Base-by-base conservation (phyloP, 2,329 filamentous ascomycete species). In the Sporothrix brasiliensis region DNA sequence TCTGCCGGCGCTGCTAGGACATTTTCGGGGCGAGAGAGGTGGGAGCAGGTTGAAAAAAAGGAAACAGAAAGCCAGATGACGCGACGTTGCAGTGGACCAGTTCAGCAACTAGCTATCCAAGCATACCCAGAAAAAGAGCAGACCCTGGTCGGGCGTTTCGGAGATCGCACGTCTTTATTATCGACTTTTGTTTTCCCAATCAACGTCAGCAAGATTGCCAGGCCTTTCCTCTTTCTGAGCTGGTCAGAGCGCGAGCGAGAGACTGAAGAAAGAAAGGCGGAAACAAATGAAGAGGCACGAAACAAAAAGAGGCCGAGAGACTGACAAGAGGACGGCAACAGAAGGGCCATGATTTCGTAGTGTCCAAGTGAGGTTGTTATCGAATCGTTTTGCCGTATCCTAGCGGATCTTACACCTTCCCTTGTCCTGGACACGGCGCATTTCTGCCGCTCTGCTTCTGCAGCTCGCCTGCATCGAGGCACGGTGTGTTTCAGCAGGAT, bases 31-130 rank as follows among this genome's bases (percentile, higher is more conserved):
- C 56, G 56, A 60, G 56, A 60, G 30, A 9, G 19, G 24, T 24
- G 30, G 11, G 50, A 27, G 5, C 11, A 49, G 34, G 67, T 30
- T 19, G 21, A n/a, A 69, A n/a, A 27, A 41, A n/a, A 49, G 44
- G 9, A 47, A 50, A 67, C 52, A 21, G 21, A 67, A 19, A n/a
- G 47, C n/a, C 34, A 63, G 44, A 56, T 71, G 69, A 71, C 69
- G 66, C 69, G 69, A 71, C 66, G 66, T 68, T 65, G 66, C 56
- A 68, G 47, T 54, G 65, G 60, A 39, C 39, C 63, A 49, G 54
- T 21, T n/a, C 50, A 27, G n/a, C 19, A 21, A 7, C 6, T 47
- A 21, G 3, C 6, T 47, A 30, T 7, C 52, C 60, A 6, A 19
- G 54, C 27, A 53, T 21, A 34, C 24, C 53, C 53, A 34, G 53